A percentile compares a stretch with the other conserved stretches of the same genome.
These are phyloP conservation scores for Dillenia turbinata DNA, from an alignment of 164 flowering plant species.

Conservation along the genomic window DNA sequence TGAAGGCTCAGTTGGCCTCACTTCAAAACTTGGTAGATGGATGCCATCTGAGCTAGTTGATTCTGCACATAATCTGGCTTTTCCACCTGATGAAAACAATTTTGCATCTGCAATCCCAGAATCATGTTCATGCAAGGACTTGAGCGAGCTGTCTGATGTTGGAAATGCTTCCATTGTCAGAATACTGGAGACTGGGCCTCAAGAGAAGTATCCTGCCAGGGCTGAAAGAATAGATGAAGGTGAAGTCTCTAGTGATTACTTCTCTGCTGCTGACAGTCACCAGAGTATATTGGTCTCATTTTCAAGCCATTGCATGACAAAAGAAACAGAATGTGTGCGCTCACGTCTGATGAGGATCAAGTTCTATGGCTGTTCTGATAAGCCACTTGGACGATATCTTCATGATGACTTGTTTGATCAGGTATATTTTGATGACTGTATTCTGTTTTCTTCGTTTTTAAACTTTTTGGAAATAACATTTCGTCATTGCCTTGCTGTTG, in stretches of 20 bases:
- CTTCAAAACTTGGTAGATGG: conserved; percentile 23
- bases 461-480: not conserved
- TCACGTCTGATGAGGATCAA: conserved; percentile 79
- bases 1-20: conserved; percentile 14
- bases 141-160: conserved; percentile 12
- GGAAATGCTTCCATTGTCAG: conserved; percentile 18
- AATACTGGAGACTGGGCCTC: conserved; percentile 19
- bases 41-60: conserved; percentile 23
- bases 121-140: conserved; percentile 9
- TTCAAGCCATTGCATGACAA: conserved; percentile 66
- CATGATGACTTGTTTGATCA: conserved; percentile 81
- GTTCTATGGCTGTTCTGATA: conserved; percentile 87
- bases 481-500: conserved; percentile 9
- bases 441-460: not conserved
- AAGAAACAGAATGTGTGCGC: conserved; percentile 82
- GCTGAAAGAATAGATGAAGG: conserved; percentile 27
- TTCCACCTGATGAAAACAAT: conserved; percentile 18
- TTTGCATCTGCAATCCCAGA: conserved; percentile 17
- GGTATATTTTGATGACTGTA: conserved; percentile 30
- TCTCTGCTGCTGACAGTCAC: conserved; percentile 61
- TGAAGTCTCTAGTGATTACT: conserved; percentile 44
- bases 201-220: conserved; percentile 25
- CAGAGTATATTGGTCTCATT: conserved; percentile 87
- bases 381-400: conserved; percentile 90
- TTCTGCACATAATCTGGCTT: conserved; percentile 7